Base-by-base conservation (phyloP, 208 protist genomes). In the Leishmania aethiopica region DNA sequence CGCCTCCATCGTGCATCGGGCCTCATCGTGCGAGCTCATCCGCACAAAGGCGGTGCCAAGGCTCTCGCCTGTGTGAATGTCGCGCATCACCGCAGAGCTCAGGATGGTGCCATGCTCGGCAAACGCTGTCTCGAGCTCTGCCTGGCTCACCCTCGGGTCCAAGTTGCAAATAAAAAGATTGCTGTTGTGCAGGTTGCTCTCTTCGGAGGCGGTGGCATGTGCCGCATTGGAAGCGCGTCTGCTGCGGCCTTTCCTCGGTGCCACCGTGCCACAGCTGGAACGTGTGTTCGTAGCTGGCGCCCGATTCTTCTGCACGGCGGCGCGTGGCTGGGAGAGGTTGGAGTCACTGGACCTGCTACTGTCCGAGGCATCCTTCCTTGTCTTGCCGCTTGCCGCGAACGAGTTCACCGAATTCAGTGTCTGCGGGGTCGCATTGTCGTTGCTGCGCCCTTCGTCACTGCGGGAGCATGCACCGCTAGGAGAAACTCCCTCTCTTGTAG, bases 21-120 rank as follows among this genome's bases (percentile, higher is more conserved):
- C 92, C 55, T 89, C 77, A 19, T 88, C 86, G 67, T 87, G 84
- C 8, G 78, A 85, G 64, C 75, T 78, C 71, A 88, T 93, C 57
- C 90, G 90, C 79, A 95, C 92, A 88, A 95, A 95, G 1, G 86
- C 92, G 3, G 81, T 93, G 74, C 92, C 92, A 25, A 92, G 88
- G 51, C 86, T 93, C 77, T 90, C 84, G 19, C 90, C 92, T 0
- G 88, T 93, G 79, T 93, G 88, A 67, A 91, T 93, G 83, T 93
- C 87, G n/a, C 88, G 87, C 91, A 94, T 94, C n/a, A 94, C 82
- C 8, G 86, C 86, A 32, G 88, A 87, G 37, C 82, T 86, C 13
- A 92, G 51, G 49, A 95, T 93, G 11, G 81, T 89, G 55, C 90
- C 92, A 53, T 79, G 91, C 42, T 78, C 77, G 7, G 70, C n/a